Conservation (phyloP, 208 protist genomes). For the Herpetomonas tarakana region DNA sequence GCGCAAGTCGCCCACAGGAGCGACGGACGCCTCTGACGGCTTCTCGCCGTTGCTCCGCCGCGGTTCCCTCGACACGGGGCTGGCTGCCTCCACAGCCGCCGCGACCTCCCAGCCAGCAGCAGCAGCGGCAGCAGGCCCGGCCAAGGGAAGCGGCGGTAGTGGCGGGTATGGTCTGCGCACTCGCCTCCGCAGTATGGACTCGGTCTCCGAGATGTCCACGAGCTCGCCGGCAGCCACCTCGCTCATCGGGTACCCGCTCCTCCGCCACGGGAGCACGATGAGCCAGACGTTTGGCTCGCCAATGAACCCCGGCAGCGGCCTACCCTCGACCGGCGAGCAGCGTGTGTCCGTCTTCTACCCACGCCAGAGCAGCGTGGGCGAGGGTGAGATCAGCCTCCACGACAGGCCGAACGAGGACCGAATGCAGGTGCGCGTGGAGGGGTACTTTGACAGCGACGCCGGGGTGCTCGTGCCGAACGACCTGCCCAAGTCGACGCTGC, state of each 20-base stretch:
- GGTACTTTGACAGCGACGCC: constrained; percentile 55
- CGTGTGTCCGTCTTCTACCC: constrained; percentile 49
- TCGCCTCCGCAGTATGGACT: not conserved
- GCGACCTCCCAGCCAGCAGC: not conserved
- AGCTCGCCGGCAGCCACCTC: not conserved
- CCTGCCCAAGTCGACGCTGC: constrained; percentile 69
- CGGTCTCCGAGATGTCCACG: not conserved
- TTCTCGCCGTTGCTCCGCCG: not conserved
- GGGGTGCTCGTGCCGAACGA: constrained; percentile 76
- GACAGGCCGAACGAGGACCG: constrained; percentile 43
- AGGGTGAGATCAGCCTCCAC: not conserved
- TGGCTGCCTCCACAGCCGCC: too few species aligned
- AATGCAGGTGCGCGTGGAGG: constrained; percentile 74
- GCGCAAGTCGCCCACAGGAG: not conserved
- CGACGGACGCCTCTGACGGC: not conserved
- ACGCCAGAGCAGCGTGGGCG: constrained; percentile 16
- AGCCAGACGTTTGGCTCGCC: not conserved
- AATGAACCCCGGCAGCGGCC: not conserved
- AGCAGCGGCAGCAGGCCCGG: not conserved
- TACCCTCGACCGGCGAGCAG: constrained; percentile 2
- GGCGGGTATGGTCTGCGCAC: not conserved
- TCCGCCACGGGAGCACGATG: not conserved
- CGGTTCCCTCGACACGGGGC: not conserved
- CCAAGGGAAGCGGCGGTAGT: not conserved
- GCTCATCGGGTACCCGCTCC: not conserved